Percentiles rank a stretch among this genome's conserved stretches.
Conservation (phyloP, 208 protist genomes). For the Ichthyophonus hoferi region DNA sequence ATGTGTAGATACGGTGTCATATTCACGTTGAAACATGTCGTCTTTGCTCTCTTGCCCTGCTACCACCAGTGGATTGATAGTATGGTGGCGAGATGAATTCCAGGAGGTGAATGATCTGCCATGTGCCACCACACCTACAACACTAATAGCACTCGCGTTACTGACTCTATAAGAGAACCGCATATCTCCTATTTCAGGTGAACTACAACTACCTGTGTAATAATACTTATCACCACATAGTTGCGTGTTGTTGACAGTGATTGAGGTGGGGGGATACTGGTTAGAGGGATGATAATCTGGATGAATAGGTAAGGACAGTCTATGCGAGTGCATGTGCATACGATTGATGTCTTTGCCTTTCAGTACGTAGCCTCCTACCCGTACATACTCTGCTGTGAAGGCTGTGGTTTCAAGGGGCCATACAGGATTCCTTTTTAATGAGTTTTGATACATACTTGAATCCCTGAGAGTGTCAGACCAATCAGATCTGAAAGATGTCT, state of each 20-base stretch:
- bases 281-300: neutral
- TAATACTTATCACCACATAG: neutral
- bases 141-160: neutral
- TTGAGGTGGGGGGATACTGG: neutral
- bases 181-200: neutral
- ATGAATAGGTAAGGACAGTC: neutral
- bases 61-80: neutral
- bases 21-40: constrained; percentile 1
- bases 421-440: neutral
- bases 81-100: neutral
- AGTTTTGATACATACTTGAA: neutral
- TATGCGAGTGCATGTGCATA: neutral
- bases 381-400: neutral
- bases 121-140: neutral
- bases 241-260: neutral
- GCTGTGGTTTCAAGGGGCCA: neutral
- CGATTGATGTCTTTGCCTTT: neutral
- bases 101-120: neutral
- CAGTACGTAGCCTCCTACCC: neutral
- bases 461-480: neutral
- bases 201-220: constrained; percentile 17
- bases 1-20: neutral
- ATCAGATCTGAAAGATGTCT: neutral
- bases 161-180: neutral
- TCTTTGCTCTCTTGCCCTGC: neutral